A percentile compares a stretch with the other conserved stretches of the same genome.
Conservation (phyloP, 1,284 basidiomycete genomes). For the Kwoniella shivajii region DNA sequence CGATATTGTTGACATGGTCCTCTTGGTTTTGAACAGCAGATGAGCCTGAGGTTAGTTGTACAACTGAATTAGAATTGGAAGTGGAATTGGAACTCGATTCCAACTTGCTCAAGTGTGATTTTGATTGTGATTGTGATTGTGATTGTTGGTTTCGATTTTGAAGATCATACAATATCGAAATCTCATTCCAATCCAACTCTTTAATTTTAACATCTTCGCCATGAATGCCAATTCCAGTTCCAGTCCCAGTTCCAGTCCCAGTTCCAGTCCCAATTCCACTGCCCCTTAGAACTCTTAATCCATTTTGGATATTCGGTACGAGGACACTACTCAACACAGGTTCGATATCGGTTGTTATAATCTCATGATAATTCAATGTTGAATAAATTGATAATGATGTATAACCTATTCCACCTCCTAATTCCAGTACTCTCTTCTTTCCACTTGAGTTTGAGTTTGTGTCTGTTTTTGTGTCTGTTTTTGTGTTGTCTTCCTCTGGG, state of each 20-base stretch:
- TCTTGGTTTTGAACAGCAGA: no score
- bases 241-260: not conserved
- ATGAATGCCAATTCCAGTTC: no score
- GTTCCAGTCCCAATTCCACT: not conserved
- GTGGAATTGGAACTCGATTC: no score
- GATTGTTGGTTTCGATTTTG: conserved; percentile 54
- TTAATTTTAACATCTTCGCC: conserved; percentile 2
- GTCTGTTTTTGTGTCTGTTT: no score
- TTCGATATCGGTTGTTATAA: conserved; percentile 72
- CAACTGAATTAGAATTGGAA: no score
- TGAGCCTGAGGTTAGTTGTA: no score
- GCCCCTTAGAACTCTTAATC: conserved; percentile 38
- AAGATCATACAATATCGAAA: not conserved
- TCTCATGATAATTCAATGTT: conserved; percentile 68
- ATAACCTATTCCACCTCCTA: conserved; percentile 80
- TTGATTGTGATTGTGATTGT: not conserved
- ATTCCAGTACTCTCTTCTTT: conserved; percentile 63
- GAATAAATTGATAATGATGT: conserved; percentile 70
- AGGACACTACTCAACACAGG: conserved; percentile 71
- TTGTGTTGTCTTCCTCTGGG: no score
- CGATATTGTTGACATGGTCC: not conserved
- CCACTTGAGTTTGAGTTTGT: no score
- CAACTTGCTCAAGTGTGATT: no score
- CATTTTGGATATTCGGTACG: conserved; percentile 62
- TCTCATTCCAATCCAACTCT: conserved; percentile 35